Evolutionary conservation across 2,329 filamentous ascomycete species (phyloP).

Genomic region (Dothistroma septosporum): DNA sequence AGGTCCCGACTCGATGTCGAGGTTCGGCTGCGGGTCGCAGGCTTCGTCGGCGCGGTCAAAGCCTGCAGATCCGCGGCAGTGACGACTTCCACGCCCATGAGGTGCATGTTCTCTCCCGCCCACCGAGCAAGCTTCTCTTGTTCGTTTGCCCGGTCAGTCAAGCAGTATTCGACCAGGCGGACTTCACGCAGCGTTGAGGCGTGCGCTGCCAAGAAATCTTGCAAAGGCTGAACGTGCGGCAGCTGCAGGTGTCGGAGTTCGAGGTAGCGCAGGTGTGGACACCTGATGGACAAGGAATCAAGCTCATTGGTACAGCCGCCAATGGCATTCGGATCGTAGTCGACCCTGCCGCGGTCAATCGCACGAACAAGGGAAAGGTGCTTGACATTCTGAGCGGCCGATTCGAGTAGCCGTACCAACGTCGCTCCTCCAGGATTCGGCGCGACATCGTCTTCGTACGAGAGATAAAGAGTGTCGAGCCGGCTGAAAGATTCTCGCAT

Average conservation of each 20-base stretch:
- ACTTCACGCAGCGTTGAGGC: background rate
- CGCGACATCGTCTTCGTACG: background rate
- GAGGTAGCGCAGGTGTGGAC: background rate
- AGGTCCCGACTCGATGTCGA: background rate
- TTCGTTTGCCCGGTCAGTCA: conserved; percentile 2
- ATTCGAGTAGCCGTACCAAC: background rate
- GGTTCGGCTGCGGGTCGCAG: background rate
- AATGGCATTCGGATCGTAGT: background rate
- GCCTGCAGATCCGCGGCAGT: conserved; percentile 1
- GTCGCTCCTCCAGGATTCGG: background rate
- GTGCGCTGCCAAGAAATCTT: background rate
- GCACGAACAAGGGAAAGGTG: background rate
- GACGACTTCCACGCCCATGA: background rate
- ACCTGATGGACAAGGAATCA: background rate
- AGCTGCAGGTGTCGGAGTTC: conserved; percentile 1
- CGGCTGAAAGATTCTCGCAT: background rate
- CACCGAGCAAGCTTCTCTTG: conserved; percentile 1
- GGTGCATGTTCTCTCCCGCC: background rate
- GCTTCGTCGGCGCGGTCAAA: background rate
- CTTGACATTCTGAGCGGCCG: background rate
- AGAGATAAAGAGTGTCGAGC: background rate
- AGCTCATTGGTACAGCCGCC: background rate
- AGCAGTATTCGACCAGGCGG: background rate
- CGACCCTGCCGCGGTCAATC: background rate
- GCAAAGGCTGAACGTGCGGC: background rate